Percentiles rank a stretch among this genome's conserved stretches.
These are phyloP conservation scores for Podaxis pistillaris DNA, from an alignment of 768 basidiomycete genomes.

Conservation along the genomic window DNA sequence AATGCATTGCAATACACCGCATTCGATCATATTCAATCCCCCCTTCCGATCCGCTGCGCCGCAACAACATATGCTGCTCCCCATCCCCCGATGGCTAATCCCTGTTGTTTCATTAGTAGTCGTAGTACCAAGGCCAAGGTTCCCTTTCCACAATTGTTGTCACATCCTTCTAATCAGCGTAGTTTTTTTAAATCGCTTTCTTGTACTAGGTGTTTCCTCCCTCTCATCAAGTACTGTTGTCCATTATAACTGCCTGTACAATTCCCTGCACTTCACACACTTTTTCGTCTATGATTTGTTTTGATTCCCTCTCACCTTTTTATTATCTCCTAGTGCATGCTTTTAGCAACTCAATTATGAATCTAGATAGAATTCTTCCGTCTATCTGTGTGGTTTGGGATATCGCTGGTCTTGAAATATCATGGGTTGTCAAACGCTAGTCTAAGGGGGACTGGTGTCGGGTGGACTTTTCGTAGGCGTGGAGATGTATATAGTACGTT, in stretches of 20 bases:
- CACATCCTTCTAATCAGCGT: conserved; percentile 5
- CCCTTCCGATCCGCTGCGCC: not conserved
- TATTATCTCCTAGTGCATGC: conserved; percentile 7
- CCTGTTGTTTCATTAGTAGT: conserved; percentile 14
- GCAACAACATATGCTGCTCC: conserved; percentile 9
- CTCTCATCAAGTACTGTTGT: conserved; percentile 3
- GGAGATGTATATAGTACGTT: not conserved
- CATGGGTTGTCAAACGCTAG: not conserved
- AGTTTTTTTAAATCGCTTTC: conserved; percentile 3
- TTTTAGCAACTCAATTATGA: conserved; percentile 10
- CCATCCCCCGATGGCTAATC: conserved; percentile 7
- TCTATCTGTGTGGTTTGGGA: not conserved
- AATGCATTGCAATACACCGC: not conserved
- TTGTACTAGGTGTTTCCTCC: conserved; percentile 3
- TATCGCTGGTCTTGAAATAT: not conserved
- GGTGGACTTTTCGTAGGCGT: not conserved
- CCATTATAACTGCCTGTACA: conserved; percentile 5
- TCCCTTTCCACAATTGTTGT: not conserved
- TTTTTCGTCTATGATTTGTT: conserved; percentile 6
- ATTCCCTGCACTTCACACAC: not conserved
- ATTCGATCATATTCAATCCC: not conserved
- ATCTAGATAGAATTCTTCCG: conserved; percentile 13
- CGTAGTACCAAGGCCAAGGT: not conserved
- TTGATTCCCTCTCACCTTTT: not conserved
- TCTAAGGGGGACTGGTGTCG: not conserved